phyloP scores from a whole-genome alignment of 139 green algal genomes.

The Desmodesmus armatus region DNA sequence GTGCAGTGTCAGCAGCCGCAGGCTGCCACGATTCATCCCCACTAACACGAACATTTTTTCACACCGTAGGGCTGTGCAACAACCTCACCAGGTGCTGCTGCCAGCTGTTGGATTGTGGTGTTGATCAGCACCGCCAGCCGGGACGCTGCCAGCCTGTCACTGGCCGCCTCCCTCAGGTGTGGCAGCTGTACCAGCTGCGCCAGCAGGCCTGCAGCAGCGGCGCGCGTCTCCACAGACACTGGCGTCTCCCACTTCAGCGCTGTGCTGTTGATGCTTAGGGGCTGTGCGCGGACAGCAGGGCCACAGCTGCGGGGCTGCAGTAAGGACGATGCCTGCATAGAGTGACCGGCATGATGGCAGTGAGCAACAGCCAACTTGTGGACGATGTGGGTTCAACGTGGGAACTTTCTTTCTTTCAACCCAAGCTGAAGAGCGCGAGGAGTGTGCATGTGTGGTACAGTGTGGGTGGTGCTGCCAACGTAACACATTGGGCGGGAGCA shows the following conservation, averaged over 20 bases:
- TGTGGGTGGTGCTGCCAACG: no score
- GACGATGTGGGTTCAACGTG: no score
- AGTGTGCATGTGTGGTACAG: no score
- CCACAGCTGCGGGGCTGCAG: background rate
- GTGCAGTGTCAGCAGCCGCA: background rate
- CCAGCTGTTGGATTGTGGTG: background rate
- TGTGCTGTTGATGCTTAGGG: slow-evolving; percentile 27
- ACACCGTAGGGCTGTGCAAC: no score
- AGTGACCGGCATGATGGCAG: no score
- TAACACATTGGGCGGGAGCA: no score
- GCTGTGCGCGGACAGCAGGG: background rate
- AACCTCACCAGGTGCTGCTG: background rate
- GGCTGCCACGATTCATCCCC: background rate
- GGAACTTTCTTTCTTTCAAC: no score
- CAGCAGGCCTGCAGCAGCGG: slow-evolving; percentile 9
- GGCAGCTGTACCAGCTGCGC: slow-evolving; percentile 5
- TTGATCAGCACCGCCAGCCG: slow-evolving; percentile 15
- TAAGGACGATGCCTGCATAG: no score
- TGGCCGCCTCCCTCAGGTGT: background rate
- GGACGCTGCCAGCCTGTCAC: slow-evolving; percentile 5
- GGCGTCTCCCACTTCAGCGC: slow-evolving; percentile 40
- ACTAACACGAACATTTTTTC: no score
- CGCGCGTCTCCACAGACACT: background rate
- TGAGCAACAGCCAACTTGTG: no score
- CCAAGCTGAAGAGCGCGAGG: no score